Percentiles rank a stretch among this genome's conserved stretches.
Conservation (phyloP, 106 monocot genomes). For the Gastrodia elata region DNA sequence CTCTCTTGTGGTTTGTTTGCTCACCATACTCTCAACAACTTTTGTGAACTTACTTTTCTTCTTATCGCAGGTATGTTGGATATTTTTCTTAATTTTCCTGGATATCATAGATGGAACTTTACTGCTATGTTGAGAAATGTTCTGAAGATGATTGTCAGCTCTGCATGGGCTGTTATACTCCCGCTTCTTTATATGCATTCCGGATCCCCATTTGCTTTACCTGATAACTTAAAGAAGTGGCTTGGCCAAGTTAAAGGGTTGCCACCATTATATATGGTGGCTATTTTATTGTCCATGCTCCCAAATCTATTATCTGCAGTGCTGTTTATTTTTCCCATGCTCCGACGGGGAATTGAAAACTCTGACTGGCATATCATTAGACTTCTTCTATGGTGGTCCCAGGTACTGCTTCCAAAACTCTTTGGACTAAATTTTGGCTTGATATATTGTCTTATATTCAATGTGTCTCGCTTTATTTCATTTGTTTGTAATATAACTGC, state of each 20-base stretch:
- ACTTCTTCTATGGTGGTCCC: conserved; percentile 96
- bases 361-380: conserved; percentile 90
- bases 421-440: too few species aligned
- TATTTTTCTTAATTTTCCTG: conserved; percentile 83
- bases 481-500: neutral
- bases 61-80: conserved; percentile 59
- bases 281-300: conserved; percentile 70
- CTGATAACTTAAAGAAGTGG: conserved; percentile 45
- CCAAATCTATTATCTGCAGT: conserved; percentile 62
- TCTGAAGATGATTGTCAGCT: conserved; percentile 70
- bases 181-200: conserved; percentile 63
- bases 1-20: too few species aligned
- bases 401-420: conserved; percentile 58
- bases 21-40: too few species aligned
- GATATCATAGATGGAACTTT: conserved; percentile 79
- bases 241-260: conserved; percentile 67
- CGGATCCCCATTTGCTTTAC: conserved; percentile 23
- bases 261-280: conserved; percentile 76
- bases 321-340: conserved; percentile 84
- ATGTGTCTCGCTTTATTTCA: neutral
- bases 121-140: conserved; percentile 65
- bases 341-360: conserved; percentile 85
- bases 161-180: conserved; percentile 67
- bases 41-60: conserved; percentile 3
- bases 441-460: neutral